Evolutionary conservation across 768 basidiomycete species (phyloP).

Genomic region (Asterophora lycoperdoides): DNA sequence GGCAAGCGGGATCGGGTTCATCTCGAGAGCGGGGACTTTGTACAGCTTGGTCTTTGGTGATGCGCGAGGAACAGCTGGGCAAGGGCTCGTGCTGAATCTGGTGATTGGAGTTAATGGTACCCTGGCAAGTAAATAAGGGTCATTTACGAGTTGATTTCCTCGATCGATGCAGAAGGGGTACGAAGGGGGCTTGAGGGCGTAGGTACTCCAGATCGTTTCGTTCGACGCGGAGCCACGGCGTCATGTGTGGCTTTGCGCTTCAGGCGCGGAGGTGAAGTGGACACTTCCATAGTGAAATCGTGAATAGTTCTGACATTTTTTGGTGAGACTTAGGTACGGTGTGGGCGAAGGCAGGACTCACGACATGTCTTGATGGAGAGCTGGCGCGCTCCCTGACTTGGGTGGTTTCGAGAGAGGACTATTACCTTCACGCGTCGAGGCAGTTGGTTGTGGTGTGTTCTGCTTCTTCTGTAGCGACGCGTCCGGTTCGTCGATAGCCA

Average conservation of each 20-base stretch:
- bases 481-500: too few relatives aligned
- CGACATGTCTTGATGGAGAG: too few relatives aligned
- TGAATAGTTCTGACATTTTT: constrained; percentile 1
- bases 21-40: constrained; percentile 13
- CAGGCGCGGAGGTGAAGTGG: constrained; percentile 1
- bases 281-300: constrained; percentile 1
- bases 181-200: too few relatives aligned
- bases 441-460: not conserved
- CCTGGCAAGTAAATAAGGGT: not conserved
- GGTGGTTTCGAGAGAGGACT: too few relatives aligned
- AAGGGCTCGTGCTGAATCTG: constrained; percentile 14
- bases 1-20: constrained; percentile 6
- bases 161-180: constrained; percentile 10
- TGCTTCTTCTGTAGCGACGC: constrained; percentile 4
- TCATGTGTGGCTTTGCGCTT: constrained; percentile 5
- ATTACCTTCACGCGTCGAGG: too few relatives aligned
- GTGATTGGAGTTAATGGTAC: not conserved
- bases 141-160: constrained; percentile 21
- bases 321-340: constrained; percentile 1
- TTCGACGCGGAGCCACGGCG: not conserved
- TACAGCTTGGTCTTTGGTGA: constrained; percentile 4
- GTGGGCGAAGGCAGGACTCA: too few relatives aligned
- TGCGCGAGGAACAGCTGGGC: not conserved
- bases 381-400: too few relatives aligned
- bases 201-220: not conserved